Evolutionary conservation across 495 filamentous ascomycete species (phyloP), one percentile per base, ranked within the genome.

Genomic region (Letharia columbiana): DNA sequence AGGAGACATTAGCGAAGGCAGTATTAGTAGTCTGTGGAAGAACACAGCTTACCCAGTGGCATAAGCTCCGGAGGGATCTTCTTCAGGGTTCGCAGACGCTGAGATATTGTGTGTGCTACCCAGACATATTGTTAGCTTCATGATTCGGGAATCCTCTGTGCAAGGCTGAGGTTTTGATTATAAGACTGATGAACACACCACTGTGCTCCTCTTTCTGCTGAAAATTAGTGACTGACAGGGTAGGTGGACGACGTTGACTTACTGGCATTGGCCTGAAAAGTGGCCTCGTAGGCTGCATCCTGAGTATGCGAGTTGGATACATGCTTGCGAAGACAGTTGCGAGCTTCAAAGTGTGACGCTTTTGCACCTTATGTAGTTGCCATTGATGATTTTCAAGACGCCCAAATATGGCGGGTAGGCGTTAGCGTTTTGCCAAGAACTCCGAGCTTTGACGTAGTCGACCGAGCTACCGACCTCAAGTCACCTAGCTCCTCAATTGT

Each of bases 101-200:
- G 94, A 58, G 94, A 97, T 79, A 99, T 88, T 66, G 94, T 98
- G 81, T 98, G 94, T 75, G 91, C 94, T 98, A 44, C 6, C n/a
- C 41, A 40, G 69, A 35, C 35, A 59, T 61, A 58, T 9, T 12
- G 18, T 66, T 37, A 63, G 49, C 45, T 49, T 42, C 20, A 12
- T 47, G 57, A 18, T 47, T 2, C 42, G 23, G 57, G n/a, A 3
- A 28, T 39, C 40, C 37, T 28, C 23, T 37, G 45, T 41, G 37
- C 37, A 41, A 31, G 47, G 2, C 20, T 35, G 7, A n/a, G 42
- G 3, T 40, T 28, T n/a, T 37, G 45, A 41, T 37, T 42, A 33
- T 3, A 18, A 20, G 28, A 50, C 60, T n/a, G 37, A 49, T 28
- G 61, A 63, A 62, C 86, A 66, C 92, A 94, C 90, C 90, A 77